Conservation (phyloP, 371 early-diverging fungal species). For the Mortierella sp. region DNA sequence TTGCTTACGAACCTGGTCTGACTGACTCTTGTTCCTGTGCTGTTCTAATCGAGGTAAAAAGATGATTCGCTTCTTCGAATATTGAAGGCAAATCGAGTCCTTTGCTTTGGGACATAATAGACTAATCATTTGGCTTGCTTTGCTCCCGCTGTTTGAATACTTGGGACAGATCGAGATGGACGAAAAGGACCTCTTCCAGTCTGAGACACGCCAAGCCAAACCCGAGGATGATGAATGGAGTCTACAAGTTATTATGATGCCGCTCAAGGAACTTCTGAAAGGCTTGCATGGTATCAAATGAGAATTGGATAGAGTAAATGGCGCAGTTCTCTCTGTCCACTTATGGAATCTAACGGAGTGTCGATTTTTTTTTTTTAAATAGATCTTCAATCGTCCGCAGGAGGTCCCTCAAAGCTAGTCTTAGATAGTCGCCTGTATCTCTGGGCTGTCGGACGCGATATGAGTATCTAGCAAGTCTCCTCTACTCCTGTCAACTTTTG, state of each 20-base stretch:
- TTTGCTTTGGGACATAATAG: too few relatives aligned
- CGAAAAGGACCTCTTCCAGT: conserved; percentile 25
- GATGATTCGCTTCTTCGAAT: not conserved
- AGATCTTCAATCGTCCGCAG: conserved; percentile 34
- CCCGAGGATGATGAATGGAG: conserved; percentile 69
- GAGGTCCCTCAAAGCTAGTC: conserved; percentile 34
- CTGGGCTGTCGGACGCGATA: conserved; percentile 43
- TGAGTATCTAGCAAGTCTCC: conserved; percentile 16
- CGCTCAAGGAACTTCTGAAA: conserved; percentile 50
- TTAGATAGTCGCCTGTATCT: conserved; percentile 44
- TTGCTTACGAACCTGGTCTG: conserved; percentile 71
- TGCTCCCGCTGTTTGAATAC: too few relatives aligned
- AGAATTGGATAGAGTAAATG: not conserved
- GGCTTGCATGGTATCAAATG: conserved; percentile 52
- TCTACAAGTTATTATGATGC: conserved; percentile 57
- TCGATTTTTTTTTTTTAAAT: not conserved
- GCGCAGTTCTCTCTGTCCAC: not conserved
- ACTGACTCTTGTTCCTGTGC: conserved; percentile 64
- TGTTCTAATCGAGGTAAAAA: conserved; percentile 55
- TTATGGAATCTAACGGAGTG: not conserved
- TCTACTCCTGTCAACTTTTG: too few relatives aligned
- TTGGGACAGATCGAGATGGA: conserved; percentile 42
- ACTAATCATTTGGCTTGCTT: not conserved
- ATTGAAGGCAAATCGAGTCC: too few relatives aligned
- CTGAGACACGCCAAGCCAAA: conserved; percentile 32